These are phyloP conservation scores for Paraconiothyrium sp. DNA, from an alignment of 2,329 filamentous ascomycete species.

Conservation along the genomic window DNA sequence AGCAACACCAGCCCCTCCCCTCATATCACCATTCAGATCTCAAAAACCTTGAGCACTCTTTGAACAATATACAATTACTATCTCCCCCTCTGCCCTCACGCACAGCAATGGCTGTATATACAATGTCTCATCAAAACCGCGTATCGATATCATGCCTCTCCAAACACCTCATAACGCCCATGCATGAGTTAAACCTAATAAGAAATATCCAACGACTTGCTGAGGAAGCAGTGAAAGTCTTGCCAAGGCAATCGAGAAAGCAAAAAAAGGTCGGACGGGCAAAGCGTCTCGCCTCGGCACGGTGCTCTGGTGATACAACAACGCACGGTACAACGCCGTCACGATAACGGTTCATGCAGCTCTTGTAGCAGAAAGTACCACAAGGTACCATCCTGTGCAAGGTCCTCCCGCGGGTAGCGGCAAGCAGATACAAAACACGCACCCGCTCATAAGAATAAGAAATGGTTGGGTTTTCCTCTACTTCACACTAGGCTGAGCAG, in stretches of 20 bases:
- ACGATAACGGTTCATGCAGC: constrained; percentile 17
- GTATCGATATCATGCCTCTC: not conserved
- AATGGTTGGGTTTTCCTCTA: not conserved
- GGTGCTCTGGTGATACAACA: constrained; percentile 16
- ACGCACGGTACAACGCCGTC: constrained; percentile 7
- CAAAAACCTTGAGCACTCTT: not conserved
- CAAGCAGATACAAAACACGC: constrained; percentile 7
- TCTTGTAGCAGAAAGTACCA: constrained; percentile 17
- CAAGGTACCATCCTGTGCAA: constrained; percentile 11
- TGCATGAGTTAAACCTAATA: constrained; percentile 7
- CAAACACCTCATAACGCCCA: constrained; percentile 11
- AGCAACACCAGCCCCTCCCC: not conserved
- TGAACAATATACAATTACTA: constrained; percentile 12
- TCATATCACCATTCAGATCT: not conserved
- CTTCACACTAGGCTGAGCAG: constrained; percentile 8
- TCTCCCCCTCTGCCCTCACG: not conserved
- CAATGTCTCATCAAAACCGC: not conserved
- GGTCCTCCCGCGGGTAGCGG: not conserved
- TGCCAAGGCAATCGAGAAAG: too few species aligned
- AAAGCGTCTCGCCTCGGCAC: not conserved
- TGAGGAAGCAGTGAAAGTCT: not conserved
- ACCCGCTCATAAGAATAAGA: not conserved
- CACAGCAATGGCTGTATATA: constrained; percentile 17
- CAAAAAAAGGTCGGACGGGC: not conserved
- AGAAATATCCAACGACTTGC: not conserved